Evolutionary conservation across 768 basidiomycete species (phyloP), one percentile per base, ranked within the genome.

Genomic region (Boletus rex-veris): DNA sequence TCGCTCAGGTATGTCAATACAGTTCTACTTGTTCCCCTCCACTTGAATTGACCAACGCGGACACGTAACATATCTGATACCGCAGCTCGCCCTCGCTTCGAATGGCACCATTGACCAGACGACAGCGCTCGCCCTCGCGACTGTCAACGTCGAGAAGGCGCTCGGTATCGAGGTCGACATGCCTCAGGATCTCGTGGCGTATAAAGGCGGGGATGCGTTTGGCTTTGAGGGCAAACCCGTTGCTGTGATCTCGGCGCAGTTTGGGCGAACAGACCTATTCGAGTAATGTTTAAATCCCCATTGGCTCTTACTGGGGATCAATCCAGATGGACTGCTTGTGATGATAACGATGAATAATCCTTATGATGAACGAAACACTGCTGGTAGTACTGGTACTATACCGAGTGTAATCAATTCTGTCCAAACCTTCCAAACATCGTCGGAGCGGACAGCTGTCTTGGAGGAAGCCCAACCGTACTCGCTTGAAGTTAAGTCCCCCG

Each of bases 121-220:
- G 15, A 64, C 71, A 7, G 72, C 71, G 0, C 58, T 77, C 24
- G 73, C 65, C 14, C 66, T 80, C 7, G 73, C 64, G 28, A 74
- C 73, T 1, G 66, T 65, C 21, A 80, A 76, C 52, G 64, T 80
- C 18, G 76, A 80, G 62, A 72, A 64, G 42, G 62, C 78, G 15
- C 65, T 80, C 3, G 77, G 76, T 1, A 64, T 78, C 4, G 35
- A 51, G 5, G 47, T 46, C 8, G 37, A 57, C 4, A 64, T 58
- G 49, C 65, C 72, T n/a, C 67, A 68, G 28, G 71, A 74, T 48
- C 71, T 74, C 33, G 65, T 78, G 5, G 76, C 75, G 1, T 75
- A 72, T 12, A 62, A 54, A 35, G 72, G 75, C 0, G 73, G 75
- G 4, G 70, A 72, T 16, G 52, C 69, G 24, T 63, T 75, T 8